Conservation (phyloP, 2,329 filamentous ascomycete species). For the Colletotrichum sublineola region DNA sequence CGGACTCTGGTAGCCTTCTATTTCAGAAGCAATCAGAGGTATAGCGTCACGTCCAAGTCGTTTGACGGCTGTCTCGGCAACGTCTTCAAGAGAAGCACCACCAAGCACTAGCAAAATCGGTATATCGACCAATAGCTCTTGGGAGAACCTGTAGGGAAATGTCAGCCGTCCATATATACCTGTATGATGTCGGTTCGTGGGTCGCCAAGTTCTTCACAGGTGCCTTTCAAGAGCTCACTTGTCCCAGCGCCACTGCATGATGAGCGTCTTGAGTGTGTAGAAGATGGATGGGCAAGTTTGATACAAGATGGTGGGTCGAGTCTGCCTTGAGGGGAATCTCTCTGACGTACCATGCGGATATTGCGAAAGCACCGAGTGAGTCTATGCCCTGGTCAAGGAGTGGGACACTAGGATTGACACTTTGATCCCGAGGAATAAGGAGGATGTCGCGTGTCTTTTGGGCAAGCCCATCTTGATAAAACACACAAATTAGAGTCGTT, state of each 20-base stretch:
- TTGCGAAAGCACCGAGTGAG: constrained; percentile 49
- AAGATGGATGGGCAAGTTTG: background rate
- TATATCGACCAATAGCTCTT: constrained; percentile 58
- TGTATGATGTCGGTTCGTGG: background rate
- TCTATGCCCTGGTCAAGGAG: constrained; percentile 46
- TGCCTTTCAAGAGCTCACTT: background rate
- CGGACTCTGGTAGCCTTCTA: background rate
- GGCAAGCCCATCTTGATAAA: constrained; percentile 9
- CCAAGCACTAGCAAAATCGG: constrained; percentile 61
- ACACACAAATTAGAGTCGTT: background rate
- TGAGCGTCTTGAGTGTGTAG: background rate
- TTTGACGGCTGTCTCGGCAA: constrained; percentile 21
- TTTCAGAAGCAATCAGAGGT: constrained; percentile 6
- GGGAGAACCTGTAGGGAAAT: constrained; percentile 54
- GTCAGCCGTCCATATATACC: background rate
- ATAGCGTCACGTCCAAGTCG: constrained; percentile 11
- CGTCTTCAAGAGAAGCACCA: constrained; percentile 46
- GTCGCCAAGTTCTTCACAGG: background rate
- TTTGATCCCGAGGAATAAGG: constrained; percentile 19
- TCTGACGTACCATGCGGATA: constrained; percentile 47
- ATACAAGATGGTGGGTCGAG: background rate
- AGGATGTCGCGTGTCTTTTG: constrained; percentile 21
- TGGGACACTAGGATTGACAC: background rate
- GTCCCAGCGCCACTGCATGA: background rate
- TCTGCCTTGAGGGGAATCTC: too few relatives aligned